phyloP scores from a whole-genome alignment of 2,329 filamentous ascomycete genomes.

The Pestalotiopsis sp. region DNA sequence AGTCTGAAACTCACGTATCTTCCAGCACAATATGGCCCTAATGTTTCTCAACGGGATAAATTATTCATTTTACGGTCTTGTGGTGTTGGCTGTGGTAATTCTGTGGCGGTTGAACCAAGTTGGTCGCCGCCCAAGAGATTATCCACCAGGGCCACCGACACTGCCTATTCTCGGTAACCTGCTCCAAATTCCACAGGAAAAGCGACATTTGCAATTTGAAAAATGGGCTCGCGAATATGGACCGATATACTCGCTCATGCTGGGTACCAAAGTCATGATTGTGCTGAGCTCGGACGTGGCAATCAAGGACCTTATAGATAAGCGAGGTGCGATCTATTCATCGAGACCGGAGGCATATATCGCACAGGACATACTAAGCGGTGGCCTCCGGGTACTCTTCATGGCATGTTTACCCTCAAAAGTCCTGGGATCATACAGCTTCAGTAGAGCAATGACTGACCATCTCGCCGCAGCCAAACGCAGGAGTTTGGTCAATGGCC shows the following conservation, averaged over 20 bases:
- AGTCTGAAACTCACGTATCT: too few species aligned
- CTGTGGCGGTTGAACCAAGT: neutral
- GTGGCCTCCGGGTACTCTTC: constrained; percentile 18
- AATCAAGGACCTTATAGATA: constrained; percentile 56
- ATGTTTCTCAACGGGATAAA: too few species aligned
- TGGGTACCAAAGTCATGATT: constrained; percentile 51
- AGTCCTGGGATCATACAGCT: neutral
- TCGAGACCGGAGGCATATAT: constrained; percentile 46
- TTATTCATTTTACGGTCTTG: neutral
- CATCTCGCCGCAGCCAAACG: constrained; percentile 28
- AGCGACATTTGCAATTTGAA: constrained; percentile 45
- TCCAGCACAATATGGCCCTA: too few species aligned
- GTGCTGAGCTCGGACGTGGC: constrained; percentile 47
- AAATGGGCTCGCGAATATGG: constrained; percentile 51
- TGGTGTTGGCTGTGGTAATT: neutral
- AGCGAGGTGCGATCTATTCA: constrained; percentile 51
- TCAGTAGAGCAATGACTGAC: neutral
- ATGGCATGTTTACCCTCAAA: constrained; percentile 17
- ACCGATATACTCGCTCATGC: constrained; percentile 52
- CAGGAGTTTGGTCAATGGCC: constrained; percentile 35
- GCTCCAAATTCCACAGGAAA: constrained; percentile 43
- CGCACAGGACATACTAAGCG: constrained; percentile 33
- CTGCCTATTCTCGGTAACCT: constrained; percentile 51
- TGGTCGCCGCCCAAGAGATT: constrained; percentile 29
- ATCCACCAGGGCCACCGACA: constrained; percentile 50